These are phyloP conservation scores for Yarrowia phangngaensis DNA, from an alignment of 805 yeast species.

Conservation along the genomic window DNA sequence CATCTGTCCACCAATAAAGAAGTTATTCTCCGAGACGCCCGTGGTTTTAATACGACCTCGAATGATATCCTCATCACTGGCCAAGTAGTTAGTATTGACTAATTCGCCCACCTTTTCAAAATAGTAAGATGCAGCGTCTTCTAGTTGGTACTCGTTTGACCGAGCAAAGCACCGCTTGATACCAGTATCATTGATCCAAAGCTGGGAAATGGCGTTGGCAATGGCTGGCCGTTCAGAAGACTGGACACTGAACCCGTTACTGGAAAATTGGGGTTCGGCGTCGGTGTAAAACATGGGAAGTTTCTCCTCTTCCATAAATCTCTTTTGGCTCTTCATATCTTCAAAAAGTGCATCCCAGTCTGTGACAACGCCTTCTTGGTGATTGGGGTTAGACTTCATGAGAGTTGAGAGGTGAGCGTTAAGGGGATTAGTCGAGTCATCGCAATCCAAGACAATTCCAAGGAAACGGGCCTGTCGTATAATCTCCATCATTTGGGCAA, in stretches of 20 bases:
- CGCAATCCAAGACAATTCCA: constrained; percentile 64
- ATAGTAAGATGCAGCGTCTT: constrained; percentile 75
- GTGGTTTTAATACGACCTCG: constrained; percentile 93
- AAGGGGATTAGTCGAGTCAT: constrained; percentile 36
- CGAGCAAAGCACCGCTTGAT: constrained; percentile 43
- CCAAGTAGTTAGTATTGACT: constrained; percentile 59
- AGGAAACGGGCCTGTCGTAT: constrained; percentile 70
- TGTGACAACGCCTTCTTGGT: not conserved
- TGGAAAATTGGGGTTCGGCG: not conserved
- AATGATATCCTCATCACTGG: constrained; percentile 78
- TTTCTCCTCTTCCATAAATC: constrained; percentile 5
- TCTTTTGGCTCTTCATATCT: not conserved
- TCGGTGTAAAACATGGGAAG: constrained; percentile 3
- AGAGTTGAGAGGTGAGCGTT: not conserved
- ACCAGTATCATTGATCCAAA: constrained; percentile 74
- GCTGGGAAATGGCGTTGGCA: constrained; percentile 61
- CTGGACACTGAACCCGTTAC: not conserved
- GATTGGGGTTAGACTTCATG: not conserved
- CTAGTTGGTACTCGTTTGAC: constrained; percentile 80
- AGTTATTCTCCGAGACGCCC: constrained; percentile 85
- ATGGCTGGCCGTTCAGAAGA: constrained; percentile 39
- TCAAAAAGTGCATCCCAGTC: constrained; percentile 8
- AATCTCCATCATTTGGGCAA: constrained; percentile 74
- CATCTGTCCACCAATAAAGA: constrained; percentile 59
- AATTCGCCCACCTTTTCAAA: constrained; percentile 69